Evolutionary conservation across 2,329 filamentous ascomycete genomes (phyloP).

Genomic region (Byssochlamys sp.): DNA sequence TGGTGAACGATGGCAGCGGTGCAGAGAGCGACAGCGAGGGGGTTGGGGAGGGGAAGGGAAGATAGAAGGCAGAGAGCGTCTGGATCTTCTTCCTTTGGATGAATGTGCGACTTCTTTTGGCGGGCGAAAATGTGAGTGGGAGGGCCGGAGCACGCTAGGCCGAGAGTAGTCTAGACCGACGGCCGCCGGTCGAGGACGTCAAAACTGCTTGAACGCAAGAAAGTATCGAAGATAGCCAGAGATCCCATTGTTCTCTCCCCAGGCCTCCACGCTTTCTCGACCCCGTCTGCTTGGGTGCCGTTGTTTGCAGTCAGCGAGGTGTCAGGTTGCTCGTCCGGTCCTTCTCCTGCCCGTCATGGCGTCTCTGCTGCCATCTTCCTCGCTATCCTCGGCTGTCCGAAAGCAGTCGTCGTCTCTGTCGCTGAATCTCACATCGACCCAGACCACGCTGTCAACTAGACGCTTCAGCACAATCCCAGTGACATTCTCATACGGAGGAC

Average conservation of each 20-base stretch:
- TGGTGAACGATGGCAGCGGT: slow-evolving; percentile 24
- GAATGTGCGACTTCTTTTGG: slow-evolving; percentile 19
- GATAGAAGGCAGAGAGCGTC: slow-evolving; percentile 10
- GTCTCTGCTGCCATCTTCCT: slow-evolving; percentile 10
- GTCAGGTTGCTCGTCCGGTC: neutral
- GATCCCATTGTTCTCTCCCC: neutral
- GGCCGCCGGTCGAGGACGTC: neutral
- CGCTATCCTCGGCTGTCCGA: slow-evolving; percentile 25
- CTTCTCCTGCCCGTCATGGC: neutral
- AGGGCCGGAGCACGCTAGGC: slow-evolving; percentile 24
- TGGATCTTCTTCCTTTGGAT: slow-evolving; percentile 3
- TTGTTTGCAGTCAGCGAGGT: neutral
- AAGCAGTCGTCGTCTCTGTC: slow-evolving; percentile 22
- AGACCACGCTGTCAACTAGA: neutral
- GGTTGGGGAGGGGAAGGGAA: slow-evolving; percentile 8
- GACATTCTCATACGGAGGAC: slow-evolving; percentile 2
- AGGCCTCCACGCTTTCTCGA: neutral
- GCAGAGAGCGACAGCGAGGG: slow-evolving; percentile 3
- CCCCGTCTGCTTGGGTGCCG: neutral
- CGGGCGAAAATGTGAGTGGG: slow-evolving; percentile 24
- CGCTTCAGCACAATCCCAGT: neutral
- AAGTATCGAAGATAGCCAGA: neutral
- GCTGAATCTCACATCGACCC: slow-evolving; percentile 3
- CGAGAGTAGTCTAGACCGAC: slow-evolving; percentile 13
- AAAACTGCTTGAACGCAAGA: slow-evolving; percentile 1